Evolutionary conservation across 805 yeast genomes (phyloP), one percentile per base, ranked within the genome.

Genomic region (Debaryomyces maramus): DNA sequence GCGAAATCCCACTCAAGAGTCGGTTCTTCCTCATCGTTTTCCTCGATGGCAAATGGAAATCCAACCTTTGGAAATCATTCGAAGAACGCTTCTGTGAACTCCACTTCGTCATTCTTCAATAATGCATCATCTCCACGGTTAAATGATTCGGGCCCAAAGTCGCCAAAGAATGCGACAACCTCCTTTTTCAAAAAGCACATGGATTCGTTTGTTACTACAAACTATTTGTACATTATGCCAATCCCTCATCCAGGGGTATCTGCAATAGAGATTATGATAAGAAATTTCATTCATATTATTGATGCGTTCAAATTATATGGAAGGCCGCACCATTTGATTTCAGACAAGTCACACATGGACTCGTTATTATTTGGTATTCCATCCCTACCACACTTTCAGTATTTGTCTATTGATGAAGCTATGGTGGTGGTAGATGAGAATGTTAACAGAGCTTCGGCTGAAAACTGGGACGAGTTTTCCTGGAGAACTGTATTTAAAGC

Each of bases 331-430:
- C 80, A 84, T 43, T 73, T 88, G 50, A 81, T 76, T 51, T 87
- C 93, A 15, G 86, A 85, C 59, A 88, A 86, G 60, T 55, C 69
- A 1, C 85, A 88, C 49, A 57, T 73, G 32, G 63, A 74, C 23
- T 83, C 91, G 11, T 65, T 88, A 55, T 70, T 88, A 23, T 85
- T 83, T 65, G 91, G 83, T 0, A 67, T 85, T 44, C 95, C 95
- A 4, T 77, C 81, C 16, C 69, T 86, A 51, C 95, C 95, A 3
- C 80, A 75, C 43, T 78, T 80, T 22, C 77, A 80, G 50, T 81
- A 82, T 45, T 53, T 85, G 45, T 53, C 69, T 3, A 45, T 46
- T 11, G 56, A 49, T 1, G 65, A 60, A 14, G 60, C 65, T 1
- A 46, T 43, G 17, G 45, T 44, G 8, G 41, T 55, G 6, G 56